Evolutionary conservation across 257 asterid genomes (phyloP), one percentile per base, ranked within the genome.

Genomic region (Scutellaria galericulata): DNA sequence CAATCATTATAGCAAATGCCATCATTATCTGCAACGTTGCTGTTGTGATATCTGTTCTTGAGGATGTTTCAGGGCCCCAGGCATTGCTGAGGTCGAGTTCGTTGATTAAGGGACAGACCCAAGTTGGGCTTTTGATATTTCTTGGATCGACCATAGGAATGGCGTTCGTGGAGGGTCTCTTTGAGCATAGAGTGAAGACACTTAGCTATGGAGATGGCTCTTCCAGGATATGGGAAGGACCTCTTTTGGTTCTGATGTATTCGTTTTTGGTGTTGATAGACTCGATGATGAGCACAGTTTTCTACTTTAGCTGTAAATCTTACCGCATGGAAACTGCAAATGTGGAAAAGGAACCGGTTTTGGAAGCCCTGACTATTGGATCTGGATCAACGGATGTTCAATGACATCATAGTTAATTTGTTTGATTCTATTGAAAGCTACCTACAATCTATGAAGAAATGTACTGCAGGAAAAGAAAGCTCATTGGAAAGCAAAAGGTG

Each of bases 191-290:
- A 76, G 97, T 91, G 65, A 94, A 88, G 84, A 86, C 90, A n/a
- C 55, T 94, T 65, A 91, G 97, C 68, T 89, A 94, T 75, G 99
- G 96, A 59, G 92, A 91, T 77, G 97, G 96, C 44, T 88, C 99
- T 53, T 91, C 97, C 3, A 84, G 97, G 78, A 79, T 88, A 64
- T 94, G 97, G 99, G 97, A 94, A 86, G 97, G 99, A 4, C 99
- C 99, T 0, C 90, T 94, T 72, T 78, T 94, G 86, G 96, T 94
- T 18, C 18, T 88, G 55, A 84, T 94, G 95, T 91, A 86, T 73
- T 91, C 97, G 2, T 88, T 91, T 60, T 86, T 94, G 75, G 84
- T 84, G 83, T 88, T 91, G 61, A 81, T 91, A 5, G 97, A 94
- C 77, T 86, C 92, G 15, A 94, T 94, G 97, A 94, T 88, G 96